Percentiles rank a stretch among this genome's conserved stretches.
Conservation (phyloP, 2,329 filamentous ascomycete genomes). For the Thelonectria blattea region DNA sequence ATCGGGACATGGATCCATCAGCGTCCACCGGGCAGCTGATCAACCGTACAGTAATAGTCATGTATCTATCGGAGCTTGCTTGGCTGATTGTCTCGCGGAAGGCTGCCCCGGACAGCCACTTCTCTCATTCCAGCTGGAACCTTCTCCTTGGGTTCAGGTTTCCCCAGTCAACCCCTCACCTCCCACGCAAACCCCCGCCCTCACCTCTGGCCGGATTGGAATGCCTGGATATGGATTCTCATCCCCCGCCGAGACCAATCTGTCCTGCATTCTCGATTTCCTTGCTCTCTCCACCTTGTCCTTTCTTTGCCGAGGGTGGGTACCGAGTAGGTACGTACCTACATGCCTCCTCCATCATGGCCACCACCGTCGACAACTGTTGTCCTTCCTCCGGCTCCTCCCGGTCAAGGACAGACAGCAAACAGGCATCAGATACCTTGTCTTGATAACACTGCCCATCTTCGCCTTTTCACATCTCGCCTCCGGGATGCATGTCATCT, state of each 20-base stretch:
- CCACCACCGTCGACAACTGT: slow-evolving; percentile 4
- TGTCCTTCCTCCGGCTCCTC: slow-evolving; percentile 32
- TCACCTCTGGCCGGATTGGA: slow-evolving; percentile 3
- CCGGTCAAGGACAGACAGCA: slow-evolving; percentile 24
- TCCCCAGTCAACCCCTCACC: slow-evolving; percentile 12
- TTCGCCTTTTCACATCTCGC: slow-evolving; percentile 1
- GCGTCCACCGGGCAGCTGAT: background rate
- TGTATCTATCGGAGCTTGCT: background rate
- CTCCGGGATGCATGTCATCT: slow-evolving; percentile 19
- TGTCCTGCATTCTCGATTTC: slow-evolving; percentile 23
- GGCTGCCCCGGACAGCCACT: slow-evolving; percentile 1
- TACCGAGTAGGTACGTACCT: no score
- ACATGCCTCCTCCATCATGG: background rate
- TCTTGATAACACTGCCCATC: background rate
- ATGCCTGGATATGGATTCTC: slow-evolving; percentile 17
- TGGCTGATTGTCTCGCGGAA: slow-evolving; percentile 1
- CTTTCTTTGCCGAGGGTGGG: slow-evolving; percentile 32
- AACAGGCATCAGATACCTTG: slow-evolving; percentile 24
- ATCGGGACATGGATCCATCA: slow-evolving; percentile 6
- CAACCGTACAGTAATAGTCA: background rate
- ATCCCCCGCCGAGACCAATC: slow-evolving; percentile 20
- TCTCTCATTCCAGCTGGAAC: no score
- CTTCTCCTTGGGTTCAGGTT: background rate
- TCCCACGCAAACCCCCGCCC: slow-evolving; percentile 9
- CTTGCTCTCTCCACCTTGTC: slow-evolving; percentile 25